Evolutionary conservation across 148 eudicot species (phyloP), one percentile per base, ranked within the genome.

Genomic region (Chenopodium quinoa): DNA sequence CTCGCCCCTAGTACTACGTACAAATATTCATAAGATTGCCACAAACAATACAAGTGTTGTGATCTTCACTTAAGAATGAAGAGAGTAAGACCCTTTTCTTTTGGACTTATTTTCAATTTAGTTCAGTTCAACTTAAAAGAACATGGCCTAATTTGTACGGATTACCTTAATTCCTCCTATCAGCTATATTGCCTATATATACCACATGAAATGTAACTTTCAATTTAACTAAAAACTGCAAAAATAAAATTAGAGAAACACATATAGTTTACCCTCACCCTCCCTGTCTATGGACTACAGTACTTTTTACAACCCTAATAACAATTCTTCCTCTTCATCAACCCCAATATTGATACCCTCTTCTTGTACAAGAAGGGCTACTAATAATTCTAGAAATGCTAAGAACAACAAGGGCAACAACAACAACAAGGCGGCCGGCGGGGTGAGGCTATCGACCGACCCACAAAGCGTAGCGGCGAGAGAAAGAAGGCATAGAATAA

Each of bases 381-480:
- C 1, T 27, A 14, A 40, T 70, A 63, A 6, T 50, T 20, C 69
- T 54, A 62, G 32, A 75, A 48, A 27, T 50, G 23, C 20, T 7
- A 67, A 47, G 13, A 29, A 32, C 3, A 68, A 32, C 8, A 68
- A 50, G 4, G 7, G 14, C 2, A 23, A 2, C 22, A 44, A 63
- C 22, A 62, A 77, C 71, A 63, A 63, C 7, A 40, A 40, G 44
- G 44, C 44, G 44, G 44, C 44, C 44, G 44, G 80, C 48, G 84
- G 27, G 9, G 74, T 84, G 77, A 90, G 81, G 90, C 87, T 93
- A 0, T 93, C 97, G 37, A 90, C 93, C 0, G 94, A 89, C 79
- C 94, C 97, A 3, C 97, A 93, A 70, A 93, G 97, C 85, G 86
- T 91, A 69, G 94, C 93, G 56, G 97, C 97, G 0, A 60, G 97